Evolutionary conservation across 129 eudicot species (phyloP).

Genomic region (Silybum marianum): DNA sequence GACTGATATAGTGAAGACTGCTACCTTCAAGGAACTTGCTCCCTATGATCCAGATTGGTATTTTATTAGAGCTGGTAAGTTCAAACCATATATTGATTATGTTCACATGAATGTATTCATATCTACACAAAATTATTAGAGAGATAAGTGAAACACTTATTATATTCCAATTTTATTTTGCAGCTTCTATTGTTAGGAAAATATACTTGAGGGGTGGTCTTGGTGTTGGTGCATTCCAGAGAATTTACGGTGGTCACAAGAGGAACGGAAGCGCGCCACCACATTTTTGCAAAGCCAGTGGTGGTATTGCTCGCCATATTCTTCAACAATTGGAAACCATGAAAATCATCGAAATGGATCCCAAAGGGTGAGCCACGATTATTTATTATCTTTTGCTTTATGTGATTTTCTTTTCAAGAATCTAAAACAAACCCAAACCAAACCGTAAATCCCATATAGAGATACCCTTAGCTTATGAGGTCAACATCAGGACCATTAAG

Average conservation of each 20-base stretch:
- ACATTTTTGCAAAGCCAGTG: constrained; percentile 77
- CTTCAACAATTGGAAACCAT: constrained; percentile 70
- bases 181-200: constrained; percentile 86
- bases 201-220: constrained; percentile 77
- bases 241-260: constrained; percentile 80
- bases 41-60: constrained; percentile 83
- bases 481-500: not conserved
- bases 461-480: not conserved
- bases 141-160: not conserved
- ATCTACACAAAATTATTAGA: not conserved
- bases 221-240: constrained; percentile 72
- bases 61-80: constrained; percentile 68
- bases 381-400: not conserved
- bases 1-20: constrained; percentile 84
- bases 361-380: constrained; percentile 63
- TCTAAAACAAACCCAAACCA: not conserved
- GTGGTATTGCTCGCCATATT: constrained; percentile 67
- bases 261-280: constrained; percentile 76
- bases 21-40: constrained; percentile 66
- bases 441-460: not conserved
- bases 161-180: not conserved
- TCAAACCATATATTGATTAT: not conserved
- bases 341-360: constrained; percentile 70
- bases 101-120: not conserved
- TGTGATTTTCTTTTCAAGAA: not conserved